Base-by-base conservation (phyloP, 306 rosid species). In the Vigna nakashimae region DNA sequence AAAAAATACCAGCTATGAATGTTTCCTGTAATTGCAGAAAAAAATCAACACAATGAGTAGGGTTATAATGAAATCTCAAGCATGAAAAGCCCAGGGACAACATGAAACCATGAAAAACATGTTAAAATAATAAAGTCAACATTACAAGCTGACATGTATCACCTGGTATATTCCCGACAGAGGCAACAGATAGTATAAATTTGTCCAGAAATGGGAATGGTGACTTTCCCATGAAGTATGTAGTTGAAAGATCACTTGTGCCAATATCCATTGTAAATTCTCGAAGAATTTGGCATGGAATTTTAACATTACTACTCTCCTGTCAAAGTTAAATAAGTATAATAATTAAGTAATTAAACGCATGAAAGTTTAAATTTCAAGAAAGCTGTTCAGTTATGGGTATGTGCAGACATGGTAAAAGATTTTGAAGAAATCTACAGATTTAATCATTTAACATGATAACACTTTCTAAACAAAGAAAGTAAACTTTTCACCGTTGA, bases 1-100 rank as follows among this genome's bases (percentile, higher is more conserved):
- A 94, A 90, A 88, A 89, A 90, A 81, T 84, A 90, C 98, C 98
- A 94, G 86, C 91, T 82, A 57, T 91, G 86, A 57, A 94, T 92
- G 69, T 94, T 90, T 71, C 96, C 98, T 94, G 67, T 5, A 87
- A 64, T 65, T 68, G 76, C 82, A 84, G 68, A 65, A 77, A 73
- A 75, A 64, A 57, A 71, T 73, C 60, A 82, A 62, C 51, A 52
- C 49, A 70, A 42, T 50, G 72, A 71, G 46, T 46, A 36, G n/a
- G 59, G 69, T 51, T 56, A 76, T 40, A 38, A 7, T 22, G 30
- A 77, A 72, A 13, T 43, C 69, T 67, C 62, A 42, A 77, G 26
- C 72, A 34, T 56, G 79, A 68, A 64, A 62, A 62, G 16, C 16
- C 42, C 15, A 51, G 26, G 18, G 9, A 73, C 52, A 55, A 48